phyloP scores from a whole-genome alignment of 768 basidiomycete species.

The Fistulinella prunicolor region DNA sequence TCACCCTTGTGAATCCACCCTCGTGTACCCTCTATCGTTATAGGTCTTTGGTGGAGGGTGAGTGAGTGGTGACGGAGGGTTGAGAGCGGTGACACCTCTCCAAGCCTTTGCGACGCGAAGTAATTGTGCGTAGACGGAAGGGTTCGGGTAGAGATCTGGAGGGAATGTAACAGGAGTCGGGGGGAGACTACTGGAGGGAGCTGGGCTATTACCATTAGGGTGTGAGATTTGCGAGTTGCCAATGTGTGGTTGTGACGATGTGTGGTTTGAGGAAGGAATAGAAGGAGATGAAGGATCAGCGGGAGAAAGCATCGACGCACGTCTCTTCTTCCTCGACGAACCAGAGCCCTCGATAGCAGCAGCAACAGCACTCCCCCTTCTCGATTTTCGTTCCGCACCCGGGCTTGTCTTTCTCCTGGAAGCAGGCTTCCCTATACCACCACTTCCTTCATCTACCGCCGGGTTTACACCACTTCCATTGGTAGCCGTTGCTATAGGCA shows the following conservation, averaged over 20 bases:
- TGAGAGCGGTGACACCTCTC: slow-evolving; percentile 65
- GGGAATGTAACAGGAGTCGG: slow-evolving; percentile 38
- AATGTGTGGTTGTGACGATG: slow-evolving; percentile 14
- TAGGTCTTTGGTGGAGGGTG: slow-evolving; percentile 24
- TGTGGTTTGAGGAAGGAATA: slow-evolving; percentile 9
- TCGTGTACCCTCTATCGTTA: slow-evolving; percentile 17
- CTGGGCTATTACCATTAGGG: slow-evolving; percentile 5
- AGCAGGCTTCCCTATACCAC: slow-evolving; percentile 20
- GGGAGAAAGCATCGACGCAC: slow-evolving; percentile 36
- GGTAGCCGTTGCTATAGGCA: slow-evolving; percentile 14
- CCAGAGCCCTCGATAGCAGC: slow-evolving; percentile 35
- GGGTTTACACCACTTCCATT: slow-evolving; percentile 14
- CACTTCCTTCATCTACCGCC: slow-evolving; percentile 16
- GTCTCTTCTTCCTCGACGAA: slow-evolving; percentile 36
- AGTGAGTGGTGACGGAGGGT: slow-evolving; percentile 21
- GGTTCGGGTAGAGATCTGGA: slow-evolving; percentile 27
- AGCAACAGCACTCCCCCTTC: slow-evolving; percentile 34
- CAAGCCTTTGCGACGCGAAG: slow-evolving; percentile 60
- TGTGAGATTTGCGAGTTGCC: slow-evolving; percentile 18
- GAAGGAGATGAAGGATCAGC: slow-evolving; percentile 19
- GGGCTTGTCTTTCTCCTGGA: slow-evolving; percentile 38
- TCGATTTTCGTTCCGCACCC: slow-evolving; percentile 38
- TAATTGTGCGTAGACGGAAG: slow-evolving; percentile 46
- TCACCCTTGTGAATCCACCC: slow-evolving; percentile 30
- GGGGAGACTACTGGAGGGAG: slow-evolving; percentile 8